A percentile compares a stretch with the other conserved stretches of the same genome.
Conservation (phyloP, 148 eudicot genomes). For the Spergularia marina region DNA sequence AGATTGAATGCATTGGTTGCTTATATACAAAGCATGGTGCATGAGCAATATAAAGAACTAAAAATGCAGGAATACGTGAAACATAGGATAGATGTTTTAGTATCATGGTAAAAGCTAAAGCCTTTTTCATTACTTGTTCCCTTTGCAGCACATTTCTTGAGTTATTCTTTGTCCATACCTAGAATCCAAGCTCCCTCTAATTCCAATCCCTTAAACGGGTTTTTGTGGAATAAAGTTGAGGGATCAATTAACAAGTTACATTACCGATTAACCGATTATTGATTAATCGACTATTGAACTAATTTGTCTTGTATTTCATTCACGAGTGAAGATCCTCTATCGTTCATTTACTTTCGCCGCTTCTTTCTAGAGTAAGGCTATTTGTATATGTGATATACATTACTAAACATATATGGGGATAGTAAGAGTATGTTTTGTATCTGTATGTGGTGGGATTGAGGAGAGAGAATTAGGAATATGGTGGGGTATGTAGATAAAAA, state of each 20-base stretch:
- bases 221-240: neutral
- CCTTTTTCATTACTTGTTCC: neutral
- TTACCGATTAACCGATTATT: neutral
- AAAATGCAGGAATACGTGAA: conserved; percentile 27
- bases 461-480: too few species aligned
- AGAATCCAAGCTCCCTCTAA: conserved; percentile 16
- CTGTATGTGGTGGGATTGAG: too few species aligned
- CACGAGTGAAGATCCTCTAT: too few species aligned
- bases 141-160: conserved; percentile 18
- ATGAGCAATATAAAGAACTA: neutral
- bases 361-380: too few species aligned
- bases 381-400: too few species aligned
- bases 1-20: neutral
- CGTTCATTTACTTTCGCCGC: too few species aligned
- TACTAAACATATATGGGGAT: too few species aligned
- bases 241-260: neutral
- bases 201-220: conserved; percentile 8
- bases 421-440: too few species aligned
- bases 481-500: too few species aligned
- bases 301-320: too few species aligned
- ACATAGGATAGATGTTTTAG: conserved; percentile 1
- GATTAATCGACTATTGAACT: too few species aligned
- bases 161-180: conserved; percentile 19
- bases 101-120: neutral
- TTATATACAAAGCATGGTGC: conserved; percentile 9